phyloP scores from a whole-genome alignment of 202 grass and related monocot genomes.

The Dendrocalamus latiflorus region DNA sequence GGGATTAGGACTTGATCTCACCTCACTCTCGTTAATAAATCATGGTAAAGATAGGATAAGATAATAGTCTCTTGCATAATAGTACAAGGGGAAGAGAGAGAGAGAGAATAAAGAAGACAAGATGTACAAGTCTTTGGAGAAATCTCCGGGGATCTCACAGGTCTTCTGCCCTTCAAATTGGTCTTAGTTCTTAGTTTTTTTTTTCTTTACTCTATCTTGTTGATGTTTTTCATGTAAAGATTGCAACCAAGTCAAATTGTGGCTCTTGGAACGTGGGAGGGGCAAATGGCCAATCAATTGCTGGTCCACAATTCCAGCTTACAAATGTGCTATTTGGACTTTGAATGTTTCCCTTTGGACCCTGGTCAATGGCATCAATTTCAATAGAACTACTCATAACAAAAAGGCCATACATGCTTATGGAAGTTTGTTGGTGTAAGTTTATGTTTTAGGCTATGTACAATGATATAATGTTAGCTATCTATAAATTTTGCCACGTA shows the following conservation, averaged over 20 bases:
- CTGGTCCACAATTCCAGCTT: slow-evolving; percentile 10
- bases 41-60: slow-evolving; percentile 26
- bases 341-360: slow-evolving; percentile 6
- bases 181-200: neutral
- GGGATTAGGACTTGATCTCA: slow-evolving; percentile 18
- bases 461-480: no score
- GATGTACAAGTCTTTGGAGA: slow-evolving; percentile 8
- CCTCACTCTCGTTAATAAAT: slow-evolving; percentile 9
- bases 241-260: slow-evolving; percentile 16
- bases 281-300: slow-evolving; percentile 6
- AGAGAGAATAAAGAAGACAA: neutral
- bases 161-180: slow-evolving; percentile 5
- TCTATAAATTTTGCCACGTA: no score
- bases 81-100: no score
- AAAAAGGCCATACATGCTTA: neutral
- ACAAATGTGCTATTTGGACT: neutral
- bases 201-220: neutral
- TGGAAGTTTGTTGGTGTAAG: neutral
- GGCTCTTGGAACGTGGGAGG: slow-evolving; percentile 22
- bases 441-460: neutral
- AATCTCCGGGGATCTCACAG: slow-evolving; percentile 37
- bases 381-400: neutral
- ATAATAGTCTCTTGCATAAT: slow-evolving; percentile 27
- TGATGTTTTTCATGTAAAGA: slow-evolving; percentile 7
- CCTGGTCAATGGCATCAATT: slow-evolving; percentile 8